Conservation (phyloP, 2,329 filamentous ascomycete species). For the Penicillium sp. region DNA sequence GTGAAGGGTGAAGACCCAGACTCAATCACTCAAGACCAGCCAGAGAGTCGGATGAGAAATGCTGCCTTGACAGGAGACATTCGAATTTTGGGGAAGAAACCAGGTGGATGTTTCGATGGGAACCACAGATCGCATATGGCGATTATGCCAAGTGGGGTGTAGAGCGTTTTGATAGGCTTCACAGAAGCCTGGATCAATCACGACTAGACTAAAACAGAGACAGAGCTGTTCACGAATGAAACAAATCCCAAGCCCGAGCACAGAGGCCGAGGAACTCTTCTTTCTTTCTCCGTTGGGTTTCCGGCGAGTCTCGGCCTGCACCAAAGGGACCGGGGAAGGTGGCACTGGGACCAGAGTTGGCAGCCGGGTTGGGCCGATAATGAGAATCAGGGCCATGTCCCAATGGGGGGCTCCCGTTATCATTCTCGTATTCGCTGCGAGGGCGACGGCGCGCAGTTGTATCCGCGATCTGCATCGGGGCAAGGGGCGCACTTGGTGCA, state of each 20-base stretch:
- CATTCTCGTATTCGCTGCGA: constrained; percentile 85
- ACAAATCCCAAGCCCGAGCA: constrained; percentile 90
- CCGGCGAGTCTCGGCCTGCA: constrained; percentile 78
- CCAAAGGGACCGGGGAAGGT: constrained; percentile 70
- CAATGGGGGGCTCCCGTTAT: constrained; percentile 81
- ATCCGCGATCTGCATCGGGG: constrained; percentile 38
- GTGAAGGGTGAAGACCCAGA: constrained; percentile 1
- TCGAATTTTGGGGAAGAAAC: neutral
- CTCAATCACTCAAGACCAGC: constrained; percentile 14
- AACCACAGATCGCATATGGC: neutral
- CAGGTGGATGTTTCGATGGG: neutral
- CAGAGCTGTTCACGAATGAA: constrained; percentile 70
- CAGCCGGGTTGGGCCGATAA: constrained; percentile 38
- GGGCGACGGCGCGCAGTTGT: constrained; percentile 64
- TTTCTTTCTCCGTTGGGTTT: constrained; percentile 81
- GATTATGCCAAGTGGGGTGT: neutral
- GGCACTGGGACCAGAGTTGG: constrained; percentile 26
- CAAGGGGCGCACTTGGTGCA: constrained; percentile 64
- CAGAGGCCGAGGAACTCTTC: constrained; percentile 89
- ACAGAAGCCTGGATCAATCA: neutral
- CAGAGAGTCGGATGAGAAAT: neutral
- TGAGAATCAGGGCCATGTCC: constrained; percentile 66
- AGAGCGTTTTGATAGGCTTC: neutral
- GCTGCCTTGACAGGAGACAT: neutral
- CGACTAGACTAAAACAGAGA: neutral